Evolutionary conservation across 139 green algal species (phyloP).

Genomic region (Closterium sp.): DNA sequence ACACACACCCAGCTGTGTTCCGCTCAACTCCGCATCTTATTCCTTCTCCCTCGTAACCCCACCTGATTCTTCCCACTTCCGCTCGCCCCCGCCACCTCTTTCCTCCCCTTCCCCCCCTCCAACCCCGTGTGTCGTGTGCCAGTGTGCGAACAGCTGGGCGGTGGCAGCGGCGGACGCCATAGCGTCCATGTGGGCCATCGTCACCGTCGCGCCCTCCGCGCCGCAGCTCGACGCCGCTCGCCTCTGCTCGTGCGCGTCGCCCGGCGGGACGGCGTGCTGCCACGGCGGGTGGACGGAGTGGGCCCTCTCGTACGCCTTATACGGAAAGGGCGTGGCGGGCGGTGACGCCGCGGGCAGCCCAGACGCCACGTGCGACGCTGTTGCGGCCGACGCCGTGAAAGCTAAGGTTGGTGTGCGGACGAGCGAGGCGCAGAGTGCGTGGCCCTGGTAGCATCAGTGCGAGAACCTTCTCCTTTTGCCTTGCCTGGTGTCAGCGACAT

Average conservation of each 20-base stretch:
- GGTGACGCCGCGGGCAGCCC: neutral
- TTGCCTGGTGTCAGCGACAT: neutral
- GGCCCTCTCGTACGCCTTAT: conserved; percentile 22
- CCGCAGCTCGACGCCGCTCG: conserved; percentile 17
- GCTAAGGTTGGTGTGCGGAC: neutral
- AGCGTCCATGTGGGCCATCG: conserved; percentile 17
- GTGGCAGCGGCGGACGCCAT: neutral
- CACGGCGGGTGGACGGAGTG: conserved; percentile 18
- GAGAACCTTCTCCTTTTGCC: neutral
- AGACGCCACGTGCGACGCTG: neutral
- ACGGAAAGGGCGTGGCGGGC: conserved; percentile 1
- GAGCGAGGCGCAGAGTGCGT: neutral
- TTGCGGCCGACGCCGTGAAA: neutral
- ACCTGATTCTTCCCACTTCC: no score
- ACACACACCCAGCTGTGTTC: neutral
- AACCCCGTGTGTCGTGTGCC: neutral
- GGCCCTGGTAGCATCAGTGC: neutral
- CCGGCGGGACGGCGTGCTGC: neutral
- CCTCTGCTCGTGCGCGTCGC: conserved; percentile 14
- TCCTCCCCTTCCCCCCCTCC: neutral
- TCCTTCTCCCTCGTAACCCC: neutral
- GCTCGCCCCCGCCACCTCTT: neutral
- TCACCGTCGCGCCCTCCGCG: neutral
- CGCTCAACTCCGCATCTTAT: no score
- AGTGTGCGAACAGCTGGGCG: conserved; percentile 11